Evolutionary conservation across 2,329 filamentous ascomycete genomes (phyloP).

Genomic region (Mycosphaerella arachidis): DNA sequence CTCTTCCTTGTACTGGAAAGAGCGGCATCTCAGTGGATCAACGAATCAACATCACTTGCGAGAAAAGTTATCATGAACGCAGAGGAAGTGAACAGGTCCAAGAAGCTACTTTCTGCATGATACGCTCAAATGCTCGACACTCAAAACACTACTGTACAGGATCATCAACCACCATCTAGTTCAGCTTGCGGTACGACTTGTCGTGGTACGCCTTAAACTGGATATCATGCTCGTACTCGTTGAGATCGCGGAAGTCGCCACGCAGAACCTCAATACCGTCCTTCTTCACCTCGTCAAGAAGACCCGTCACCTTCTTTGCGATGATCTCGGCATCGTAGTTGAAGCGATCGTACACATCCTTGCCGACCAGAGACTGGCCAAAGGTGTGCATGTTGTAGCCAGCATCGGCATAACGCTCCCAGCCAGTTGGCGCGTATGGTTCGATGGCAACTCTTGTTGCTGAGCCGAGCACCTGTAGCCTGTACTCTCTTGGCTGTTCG

Average conservation of each 20-base stretch:
- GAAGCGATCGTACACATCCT: constrained; percentile 53
- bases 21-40: too few relatives aligned
- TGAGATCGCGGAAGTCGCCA: constrained; percentile 32
- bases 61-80: too few relatives aligned
- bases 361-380: constrained; percentile 53
- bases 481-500: constrained; percentile 44
- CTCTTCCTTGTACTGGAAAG: too few relatives aligned
- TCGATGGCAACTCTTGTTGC: constrained; percentile 52
- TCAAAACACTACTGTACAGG: not conserved
- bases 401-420: constrained; percentile 59
- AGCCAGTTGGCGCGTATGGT: constrained; percentile 54
- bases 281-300: constrained; percentile 35
- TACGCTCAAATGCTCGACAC: constrained; percentile 3
- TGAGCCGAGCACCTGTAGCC: constrained; percentile 42
- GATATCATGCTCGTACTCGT: constrained; percentile 28
- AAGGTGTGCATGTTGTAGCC: constrained; percentile 52
- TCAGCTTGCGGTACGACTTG: constrained; percentile 5
- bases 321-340: constrained; percentile 48
- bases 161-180: too few relatives aligned
- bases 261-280: constrained; percentile 32
- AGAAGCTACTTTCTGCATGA: not conserved
- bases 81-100: not conserved
- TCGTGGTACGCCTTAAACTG: constrained; percentile 22
- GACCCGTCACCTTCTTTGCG: constrained; percentile 38
- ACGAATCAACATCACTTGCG: too few relatives aligned